Evolutionary conservation across 1,284 basidiomycete species (phyloP).

Genomic region (Pseudozyma flocculosa): DNA sequence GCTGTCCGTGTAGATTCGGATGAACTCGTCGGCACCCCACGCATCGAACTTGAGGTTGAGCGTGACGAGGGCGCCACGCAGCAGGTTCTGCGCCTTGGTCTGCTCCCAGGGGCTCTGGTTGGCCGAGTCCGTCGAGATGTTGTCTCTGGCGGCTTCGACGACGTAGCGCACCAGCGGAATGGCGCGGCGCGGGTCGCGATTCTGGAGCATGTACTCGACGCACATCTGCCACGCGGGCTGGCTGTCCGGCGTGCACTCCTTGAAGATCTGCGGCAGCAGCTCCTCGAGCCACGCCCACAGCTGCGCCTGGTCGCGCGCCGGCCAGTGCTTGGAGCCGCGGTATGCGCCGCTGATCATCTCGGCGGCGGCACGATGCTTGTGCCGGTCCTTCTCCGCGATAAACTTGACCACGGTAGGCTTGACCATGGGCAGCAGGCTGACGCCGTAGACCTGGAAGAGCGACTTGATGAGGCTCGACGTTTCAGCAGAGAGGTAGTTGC

Average conservation of each 20-base stretch:
- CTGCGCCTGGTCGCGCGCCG: conserved; percentile 64
- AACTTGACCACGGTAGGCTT: conserved; percentile 68
- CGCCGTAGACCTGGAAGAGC: conserved; percentile 65
- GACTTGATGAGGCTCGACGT: conserved; percentile 62
- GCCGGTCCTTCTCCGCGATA: conserved; percentile 71
- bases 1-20: conserved; percentile 45
- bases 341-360: conserved; percentile 77
- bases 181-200: conserved; percentile 83
- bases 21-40: conserved; percentile 41
- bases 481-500: conserved; percentile 51
- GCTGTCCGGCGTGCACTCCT: conserved; percentile 61
- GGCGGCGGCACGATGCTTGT: conserved; percentile 85
- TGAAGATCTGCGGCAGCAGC: conserved; percentile 72
- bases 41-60: conserved; percentile 36
- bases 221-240: conserved; percentile 60
- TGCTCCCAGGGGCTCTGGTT: conserved; percentile 43
- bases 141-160: conserved; percentile 27
- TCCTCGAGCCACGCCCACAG: conserved; percentile 80
- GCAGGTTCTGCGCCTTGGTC: conserved; percentile 64
- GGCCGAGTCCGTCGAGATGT: conserved; percentile 35
- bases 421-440: conserved; percentile 64
- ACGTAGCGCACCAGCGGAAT: conserved; percentile 71
- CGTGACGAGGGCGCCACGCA: conserved; percentile 35
- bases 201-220: conserved; percentile 65
- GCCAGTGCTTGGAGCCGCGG: conserved; percentile 88